A percentile compares a stretch with the other conserved stretches of the same genome.
Evolutionary conservation across 257 asterid species (phyloP).

Genomic region (Asclepias syriaca): DNA sequence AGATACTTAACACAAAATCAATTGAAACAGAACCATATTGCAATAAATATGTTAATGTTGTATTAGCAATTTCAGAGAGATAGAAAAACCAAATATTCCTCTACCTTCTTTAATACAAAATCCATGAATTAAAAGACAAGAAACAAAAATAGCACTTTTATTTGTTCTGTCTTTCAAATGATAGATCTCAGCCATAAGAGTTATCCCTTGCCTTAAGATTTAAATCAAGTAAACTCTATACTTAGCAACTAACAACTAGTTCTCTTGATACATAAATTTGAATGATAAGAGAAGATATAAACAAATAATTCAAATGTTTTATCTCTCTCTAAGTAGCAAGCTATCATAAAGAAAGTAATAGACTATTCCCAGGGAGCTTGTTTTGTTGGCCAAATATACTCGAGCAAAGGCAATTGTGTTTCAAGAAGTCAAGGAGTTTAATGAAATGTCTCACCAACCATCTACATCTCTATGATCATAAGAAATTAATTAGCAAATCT

Average conservation of each 20-base stretch:
- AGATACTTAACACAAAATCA: conserved; percentile 3
- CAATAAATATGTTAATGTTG: not conserved
- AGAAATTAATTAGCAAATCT: not conserved
- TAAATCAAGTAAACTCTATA: not conserved
- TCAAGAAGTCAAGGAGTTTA: not conserved
- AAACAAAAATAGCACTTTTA: not conserved
- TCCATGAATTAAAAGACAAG: not conserved
- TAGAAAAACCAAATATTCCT: not conserved
- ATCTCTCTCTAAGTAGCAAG: not conserved
- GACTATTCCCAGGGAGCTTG: not conserved
- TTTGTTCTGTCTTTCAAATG: not conserved
- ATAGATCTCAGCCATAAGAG: not conserved
- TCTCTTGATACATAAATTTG: not conserved
- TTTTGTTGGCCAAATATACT: not conserved
- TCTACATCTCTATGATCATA: not conserved
- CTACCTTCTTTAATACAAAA: not conserved
- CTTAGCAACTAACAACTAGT: not conserved
- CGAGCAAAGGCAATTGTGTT: not conserved
- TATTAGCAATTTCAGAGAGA: not conserved
- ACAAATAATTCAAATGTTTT: not conserved
- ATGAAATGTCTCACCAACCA: not conserved
- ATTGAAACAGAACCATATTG: not conserved
- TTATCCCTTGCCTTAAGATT: not conserved
- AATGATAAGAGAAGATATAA: not conserved
- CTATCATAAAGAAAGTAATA: not conserved